Conservation (phyloP, 2,329 filamentous ascomycete species). For the Laburnicola sp. region DNA sequence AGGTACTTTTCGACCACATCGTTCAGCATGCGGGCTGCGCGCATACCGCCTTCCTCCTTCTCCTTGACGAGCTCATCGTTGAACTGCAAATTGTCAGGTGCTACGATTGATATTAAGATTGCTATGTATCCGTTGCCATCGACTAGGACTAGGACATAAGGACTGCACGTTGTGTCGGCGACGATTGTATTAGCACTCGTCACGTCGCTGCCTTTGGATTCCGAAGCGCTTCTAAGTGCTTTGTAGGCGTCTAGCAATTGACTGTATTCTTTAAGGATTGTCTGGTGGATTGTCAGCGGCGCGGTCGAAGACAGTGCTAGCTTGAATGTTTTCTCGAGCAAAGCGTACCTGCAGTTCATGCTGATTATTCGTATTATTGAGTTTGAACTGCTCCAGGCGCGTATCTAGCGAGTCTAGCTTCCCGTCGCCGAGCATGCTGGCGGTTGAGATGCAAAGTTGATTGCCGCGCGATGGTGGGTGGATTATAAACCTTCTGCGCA, state of each 20-base stretch:
- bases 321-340: no score
- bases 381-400: slow-evolving; percentile 33
- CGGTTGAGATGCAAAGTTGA: not conserved
- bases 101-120: no score
- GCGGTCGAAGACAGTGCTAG: not conserved
- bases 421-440: slow-evolving; percentile 28
- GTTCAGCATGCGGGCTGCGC: slow-evolving; percentile 58
- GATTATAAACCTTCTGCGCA: not conserved
- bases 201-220: slow-evolving; percentile 54
- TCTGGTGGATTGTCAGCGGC: slow-evolving; percentile 20
- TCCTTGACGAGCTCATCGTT: slow-evolving; percentile 54
- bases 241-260: slow-evolving; percentile 59
- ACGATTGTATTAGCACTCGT: slow-evolving; percentile 31
- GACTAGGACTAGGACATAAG: slow-evolving; percentile 64
- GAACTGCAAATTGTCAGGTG: slow-evolving; percentile 38
- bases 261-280: slow-evolving; percentile 47
- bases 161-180: slow-evolving; percentile 50
- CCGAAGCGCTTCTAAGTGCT: slow-evolving; percentile 60
- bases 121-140: slow-evolving; percentile 64
- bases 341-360: slow-evolving; percentile 11
- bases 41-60: slow-evolving; percentile 58
- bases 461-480: not conserved
- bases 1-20: slow-evolving; percentile 52
- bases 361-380: slow-evolving; percentile 26
- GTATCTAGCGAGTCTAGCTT: slow-evolving; percentile 33